Evolutionary conservation across 139 green algal genomes (phyloP).

Genomic region (Pedinophyceae sp.): DNA sequence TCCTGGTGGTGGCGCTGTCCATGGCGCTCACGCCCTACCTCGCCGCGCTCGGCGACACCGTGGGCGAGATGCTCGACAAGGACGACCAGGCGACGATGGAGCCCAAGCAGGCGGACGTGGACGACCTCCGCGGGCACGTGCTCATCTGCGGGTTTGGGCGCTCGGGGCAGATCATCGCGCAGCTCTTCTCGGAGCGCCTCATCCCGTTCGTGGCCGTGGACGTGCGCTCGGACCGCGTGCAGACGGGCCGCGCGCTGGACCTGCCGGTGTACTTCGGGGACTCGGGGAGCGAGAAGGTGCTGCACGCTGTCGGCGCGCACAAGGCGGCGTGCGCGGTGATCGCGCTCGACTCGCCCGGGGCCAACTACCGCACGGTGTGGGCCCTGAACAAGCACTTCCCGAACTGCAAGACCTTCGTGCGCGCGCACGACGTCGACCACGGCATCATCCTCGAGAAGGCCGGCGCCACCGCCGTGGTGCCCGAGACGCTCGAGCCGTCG

Average conservation of each 20-base stretch:
- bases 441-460: slow-evolving; percentile 88
- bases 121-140: slow-evolving; percentile 75
- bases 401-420: slow-evolving; percentile 81
- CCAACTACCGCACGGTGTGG: slow-evolving; percentile 90
- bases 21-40: slow-evolving; percentile 96
- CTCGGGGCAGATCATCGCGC: slow-evolving; percentile 72
- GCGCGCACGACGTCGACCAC: slow-evolving; percentile 85
- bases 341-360: slow-evolving; percentile 67
- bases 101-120: slow-evolving; percentile 49
- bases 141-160: slow-evolving; percentile 88
- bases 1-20: slow-evolving; percentile 86
- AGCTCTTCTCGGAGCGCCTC: slow-evolving; percentile 82
- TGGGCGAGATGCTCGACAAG: slow-evolving; percentile 53
- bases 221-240: slow-evolving; percentile 47
- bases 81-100: slow-evolving; percentile 56
- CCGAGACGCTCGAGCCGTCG: slow-evolving; percentile 88
- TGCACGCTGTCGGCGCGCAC: slow-evolving; percentile 63
- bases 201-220: slow-evolving; percentile 97
- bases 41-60: slow-evolving; percentile 35
- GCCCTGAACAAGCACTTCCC: slow-evolving; percentile 51
- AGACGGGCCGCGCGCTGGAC: slow-evolving; percentile 58
- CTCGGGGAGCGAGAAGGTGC: slow-evolving; percentile 53
- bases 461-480: slow-evolving; percentile 84
- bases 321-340: slow-evolving; percentile 79
- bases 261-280: slow-evolving; percentile 97